phyloP scores from a whole-genome alignment of 345 rosid genomes.

The Salix udensis region DNA sequence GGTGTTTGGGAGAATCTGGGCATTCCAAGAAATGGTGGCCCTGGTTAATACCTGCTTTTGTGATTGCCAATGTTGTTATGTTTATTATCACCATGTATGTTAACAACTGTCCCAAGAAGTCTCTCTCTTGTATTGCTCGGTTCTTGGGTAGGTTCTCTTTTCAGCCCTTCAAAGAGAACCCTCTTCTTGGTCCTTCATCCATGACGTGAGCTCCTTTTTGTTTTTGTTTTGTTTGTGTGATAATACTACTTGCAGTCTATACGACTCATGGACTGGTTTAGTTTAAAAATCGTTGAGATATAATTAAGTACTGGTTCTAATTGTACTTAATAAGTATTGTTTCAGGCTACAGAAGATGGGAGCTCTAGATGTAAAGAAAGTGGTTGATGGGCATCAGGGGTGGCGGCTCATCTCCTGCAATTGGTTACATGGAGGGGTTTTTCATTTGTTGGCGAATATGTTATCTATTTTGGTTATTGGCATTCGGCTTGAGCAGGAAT shows the following conservation, averaged over 20 bases:
- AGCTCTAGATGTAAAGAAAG: conserved; percentile 57
- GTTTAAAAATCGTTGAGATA: no score
- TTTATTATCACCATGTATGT: conserved; percentile 83
- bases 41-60: conserved; percentile 78
- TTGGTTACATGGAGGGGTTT: conserved; percentile 90
- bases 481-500: conserved; percentile 83
- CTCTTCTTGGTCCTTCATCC: conserved; percentile 92
- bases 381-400: conserved; percentile 59
- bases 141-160: conserved; percentile 87
- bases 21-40: conserved; percentile 65
- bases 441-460: conserved; percentile 85
- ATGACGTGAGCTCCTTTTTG: conserved; percentile 42
- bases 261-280: no score
- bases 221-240: background rate
- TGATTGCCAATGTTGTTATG: conserved; percentile 59
- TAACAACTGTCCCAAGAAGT: conserved; percentile 77
- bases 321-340: conserved; percentile 1
- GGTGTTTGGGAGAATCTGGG: conserved; percentile 41
- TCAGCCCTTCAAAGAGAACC: conserved; percentile 83
- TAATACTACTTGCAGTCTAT: background rate
- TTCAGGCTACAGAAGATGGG: conserved; percentile 74
- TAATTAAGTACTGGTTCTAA: no score
- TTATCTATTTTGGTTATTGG: conserved; percentile 78
- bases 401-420: conserved; percentile 86
- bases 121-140: conserved; percentile 57